Conservation (phyloP, 1,284 basidiomycete genomes). For the Tetrapyrgos nigripes region DNA sequence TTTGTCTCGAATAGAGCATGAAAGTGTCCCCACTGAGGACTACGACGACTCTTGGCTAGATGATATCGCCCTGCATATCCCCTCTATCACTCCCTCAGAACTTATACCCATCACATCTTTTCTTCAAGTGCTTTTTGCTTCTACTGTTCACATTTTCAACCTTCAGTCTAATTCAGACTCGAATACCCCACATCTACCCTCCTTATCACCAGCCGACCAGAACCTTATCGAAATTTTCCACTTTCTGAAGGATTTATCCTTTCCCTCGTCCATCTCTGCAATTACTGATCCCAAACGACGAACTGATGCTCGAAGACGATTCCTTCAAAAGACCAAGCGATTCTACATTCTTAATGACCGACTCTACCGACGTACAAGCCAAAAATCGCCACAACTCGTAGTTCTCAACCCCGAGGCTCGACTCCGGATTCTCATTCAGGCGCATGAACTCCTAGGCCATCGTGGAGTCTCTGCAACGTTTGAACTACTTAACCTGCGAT, state of each 20-base stretch:
- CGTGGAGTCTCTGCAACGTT: slow-evolving; percentile 8
- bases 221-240: too few species aligned
- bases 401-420: slow-evolving; percentile 4
- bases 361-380: slow-evolving; percentile 11
- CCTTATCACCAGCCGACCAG: too few species aligned
- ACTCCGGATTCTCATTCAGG: slow-evolving; percentile 18
- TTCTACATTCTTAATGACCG: too few species aligned
- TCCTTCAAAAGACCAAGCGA: slow-evolving; percentile 19
- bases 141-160: background rate
- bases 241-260: too few species aligned
- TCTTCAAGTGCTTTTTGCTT: too few species aligned
- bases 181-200: too few species aligned
- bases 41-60: slow-evolving; percentile 2
- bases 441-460: slow-evolving; percentile 19
- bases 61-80: background rate
- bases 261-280: too few species aligned
- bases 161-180: too few species aligned
- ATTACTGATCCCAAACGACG: too few species aligned
- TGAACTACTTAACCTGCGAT: slow-evolving; percentile 1
- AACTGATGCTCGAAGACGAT: too few species aligned
- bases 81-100: background rate
- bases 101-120: background rate
- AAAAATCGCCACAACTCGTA: slow-evolving; percentile 3
- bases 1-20: slow-evolving; percentile 1
- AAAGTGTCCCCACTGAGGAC: background rate